phyloP scores from a whole-genome alignment of 306 rosid genomes.

The Prunus campanulata region DNA sequence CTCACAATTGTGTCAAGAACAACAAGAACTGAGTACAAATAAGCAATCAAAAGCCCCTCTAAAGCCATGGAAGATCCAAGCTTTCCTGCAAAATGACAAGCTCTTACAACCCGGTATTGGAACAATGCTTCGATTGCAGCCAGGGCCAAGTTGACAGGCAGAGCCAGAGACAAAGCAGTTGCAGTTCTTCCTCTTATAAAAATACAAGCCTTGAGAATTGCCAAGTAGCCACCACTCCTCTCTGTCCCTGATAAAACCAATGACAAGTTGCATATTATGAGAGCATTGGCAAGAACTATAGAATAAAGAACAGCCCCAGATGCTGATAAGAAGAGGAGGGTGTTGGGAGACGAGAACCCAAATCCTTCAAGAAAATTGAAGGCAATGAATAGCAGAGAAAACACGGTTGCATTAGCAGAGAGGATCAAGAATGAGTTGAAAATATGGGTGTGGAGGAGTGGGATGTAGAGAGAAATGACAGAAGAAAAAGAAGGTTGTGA shows the following conservation, averaged over 20 bases:
- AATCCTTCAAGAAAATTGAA: conserved; percentile 51
- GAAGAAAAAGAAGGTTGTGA: conserved; percentile 39
- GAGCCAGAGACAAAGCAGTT: conserved; percentile 69
- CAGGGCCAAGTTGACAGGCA: conserved; percentile 62
- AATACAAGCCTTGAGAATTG: conserved; percentile 69
- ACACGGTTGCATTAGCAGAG: conserved; percentile 71
- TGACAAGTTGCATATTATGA: conserved; percentile 66
- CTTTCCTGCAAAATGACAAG: conserved; percentile 32
- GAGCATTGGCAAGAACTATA: conserved; percentile 74
- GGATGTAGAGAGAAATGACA: conserved; percentile 43
- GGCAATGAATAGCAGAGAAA: conserved; percentile 59
- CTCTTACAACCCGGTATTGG: conserved; percentile 63
- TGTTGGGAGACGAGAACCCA: conserved; percentile 41
- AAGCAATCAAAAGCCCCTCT: conserved; percentile 72
- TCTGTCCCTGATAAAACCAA: conserved; percentile 69
- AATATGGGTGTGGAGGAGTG: conserved; percentile 54
- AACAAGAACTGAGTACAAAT: conserved; percentile 68
- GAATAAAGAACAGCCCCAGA: conserved; percentile 78
- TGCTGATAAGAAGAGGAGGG: conserved; percentile 53
- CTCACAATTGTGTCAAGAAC: conserved; percentile 72
- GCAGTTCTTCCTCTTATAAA: conserved; percentile 65
- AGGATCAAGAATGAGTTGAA: conserved; percentile 66
- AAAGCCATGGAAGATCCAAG: conserved; percentile 36
- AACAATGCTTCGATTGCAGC: conserved; percentile 84
- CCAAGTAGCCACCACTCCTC: conserved; percentile 57